phyloP scores from a whole-genome alignment of 345 rosid species.

The Citrus mangshanensis region DNA sequence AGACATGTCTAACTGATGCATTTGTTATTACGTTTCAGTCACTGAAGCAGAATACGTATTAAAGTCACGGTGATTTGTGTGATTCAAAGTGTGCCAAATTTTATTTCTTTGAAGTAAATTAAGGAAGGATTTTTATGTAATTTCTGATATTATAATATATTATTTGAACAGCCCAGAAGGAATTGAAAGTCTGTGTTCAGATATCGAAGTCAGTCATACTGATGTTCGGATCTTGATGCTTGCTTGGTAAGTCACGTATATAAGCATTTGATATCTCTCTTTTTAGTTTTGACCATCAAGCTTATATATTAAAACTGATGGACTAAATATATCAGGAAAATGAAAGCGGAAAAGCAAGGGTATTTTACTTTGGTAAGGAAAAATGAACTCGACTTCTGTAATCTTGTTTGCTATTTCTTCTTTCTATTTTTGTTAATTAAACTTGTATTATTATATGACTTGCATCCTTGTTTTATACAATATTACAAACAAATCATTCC shows the following conservation, averaged over 20 bases:
- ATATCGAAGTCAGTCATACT: constrained; percentile 82
- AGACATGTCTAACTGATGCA: neutral
- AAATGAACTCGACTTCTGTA: neutral
- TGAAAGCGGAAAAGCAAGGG: constrained; percentile 96
- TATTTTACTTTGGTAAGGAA: constrained; percentile 82
- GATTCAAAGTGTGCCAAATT: neutral
- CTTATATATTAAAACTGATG: constrained; percentile 12
- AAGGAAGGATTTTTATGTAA: constrained; percentile 6
- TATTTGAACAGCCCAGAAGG: constrained; percentile 84
- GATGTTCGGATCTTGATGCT: constrained; percentile 97
- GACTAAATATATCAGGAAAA: constrained; percentile 57
- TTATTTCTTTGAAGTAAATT: neutral
- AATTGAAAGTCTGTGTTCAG: constrained; percentile 81
- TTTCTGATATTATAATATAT: constrained; percentile 15
- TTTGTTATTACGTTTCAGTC: neutral
- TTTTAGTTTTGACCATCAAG: neutral
- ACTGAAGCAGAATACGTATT: neutral
- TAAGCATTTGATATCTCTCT: neutral
- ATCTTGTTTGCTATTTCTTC: neutral
- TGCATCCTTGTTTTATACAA: neutral
- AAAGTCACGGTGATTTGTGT: neutral
- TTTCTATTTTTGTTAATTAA: neutral
- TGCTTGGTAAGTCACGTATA: constrained; percentile 67
- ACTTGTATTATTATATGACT: neutral
- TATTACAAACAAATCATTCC: neutral